These are phyloP conservation scores for Agrocybe praecox DNA, from an alignment of 768 basidiomycete genomes.

Conservation along the genomic window DNA sequence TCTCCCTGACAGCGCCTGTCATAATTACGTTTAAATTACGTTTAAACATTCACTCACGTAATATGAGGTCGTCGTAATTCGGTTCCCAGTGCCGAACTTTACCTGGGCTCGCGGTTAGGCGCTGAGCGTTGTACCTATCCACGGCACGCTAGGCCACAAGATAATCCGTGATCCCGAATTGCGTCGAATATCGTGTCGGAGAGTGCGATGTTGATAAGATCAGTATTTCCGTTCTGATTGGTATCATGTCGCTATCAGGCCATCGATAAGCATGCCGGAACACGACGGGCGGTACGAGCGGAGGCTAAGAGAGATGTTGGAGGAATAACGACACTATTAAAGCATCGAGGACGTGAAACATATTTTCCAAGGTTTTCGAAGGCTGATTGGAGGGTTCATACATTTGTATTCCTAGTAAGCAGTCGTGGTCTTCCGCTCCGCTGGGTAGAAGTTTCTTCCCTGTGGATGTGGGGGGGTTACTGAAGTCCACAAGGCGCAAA, in stretches of 20 bases:
- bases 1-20: too few relatives aligned
- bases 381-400: too few relatives aligned
- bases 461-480: background rate
- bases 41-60: too few relatives aligned
- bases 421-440: background rate
- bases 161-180: background rate
- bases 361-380: too few relatives aligned
- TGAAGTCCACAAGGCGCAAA: background rate
- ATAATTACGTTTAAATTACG: too few relatives aligned
- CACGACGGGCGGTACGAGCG: background rate
- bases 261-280: background rate
- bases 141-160: background rate
- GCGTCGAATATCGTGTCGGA: background rate
- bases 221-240: too few relatives aligned
- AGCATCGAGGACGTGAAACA: too few relatives aligned
- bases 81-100: background rate
- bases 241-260: too few relatives aligned
- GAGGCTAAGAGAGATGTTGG: background rate
- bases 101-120: background rate
- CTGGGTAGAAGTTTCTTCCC: background rate
- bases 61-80: too few relatives aligned
- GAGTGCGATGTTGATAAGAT: background rate
- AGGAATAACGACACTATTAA: background rate
- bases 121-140: background rate
- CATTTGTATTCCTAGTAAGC: background rate